Percentiles rank a stretch among this genome's conserved stretches.
Conservation (phyloP, 805 yeast genomes). For the Pichia phayaonensis region DNA sequence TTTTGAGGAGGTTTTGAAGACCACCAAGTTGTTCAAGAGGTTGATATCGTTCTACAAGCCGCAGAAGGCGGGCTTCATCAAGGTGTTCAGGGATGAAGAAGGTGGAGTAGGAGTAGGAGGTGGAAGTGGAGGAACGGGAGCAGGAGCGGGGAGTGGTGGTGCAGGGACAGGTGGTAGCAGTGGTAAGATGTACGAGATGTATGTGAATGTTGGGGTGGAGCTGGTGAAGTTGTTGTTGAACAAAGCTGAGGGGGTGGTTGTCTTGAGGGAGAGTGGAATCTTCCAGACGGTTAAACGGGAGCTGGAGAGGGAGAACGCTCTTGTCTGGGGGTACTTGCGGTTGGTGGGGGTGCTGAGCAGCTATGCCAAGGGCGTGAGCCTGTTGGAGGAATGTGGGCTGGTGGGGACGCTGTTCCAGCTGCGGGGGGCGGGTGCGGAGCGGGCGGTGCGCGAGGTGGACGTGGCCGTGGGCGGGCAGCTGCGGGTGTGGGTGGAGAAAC, state of each 20-base stretch:
- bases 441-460: not conserved
- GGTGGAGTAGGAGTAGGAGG: not conserved
- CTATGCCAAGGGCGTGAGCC: not conserved
- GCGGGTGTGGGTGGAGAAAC: not conserved
- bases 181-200: not conserved
- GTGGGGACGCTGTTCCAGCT: not conserved
- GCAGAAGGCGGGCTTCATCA: slow-evolving; percentile 71
- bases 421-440: not conserved
- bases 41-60: slow-evolving; percentile 85
- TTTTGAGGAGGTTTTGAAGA: slow-evolving; percentile 67
- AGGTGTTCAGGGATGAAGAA: not conserved
- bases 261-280: not conserved
- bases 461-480: not conserved
- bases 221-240: not conserved
- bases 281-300: not conserved
- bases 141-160: not conserved
- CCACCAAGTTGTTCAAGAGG: slow-evolving; percentile 81
- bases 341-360: not conserved
- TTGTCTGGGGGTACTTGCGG: not conserved
- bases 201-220: not conserved
- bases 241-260: not conserved
- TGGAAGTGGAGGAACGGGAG: not conserved
- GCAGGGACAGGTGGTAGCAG: not conserved
- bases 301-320: not conserved
- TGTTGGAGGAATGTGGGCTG: not conserved